Evolutionary conservation across 2,329 filamentous ascomycete genomes (phyloP), one percentile per base, ranked within the genome.

Genomic region (Alternaria burnsii): DNA sequence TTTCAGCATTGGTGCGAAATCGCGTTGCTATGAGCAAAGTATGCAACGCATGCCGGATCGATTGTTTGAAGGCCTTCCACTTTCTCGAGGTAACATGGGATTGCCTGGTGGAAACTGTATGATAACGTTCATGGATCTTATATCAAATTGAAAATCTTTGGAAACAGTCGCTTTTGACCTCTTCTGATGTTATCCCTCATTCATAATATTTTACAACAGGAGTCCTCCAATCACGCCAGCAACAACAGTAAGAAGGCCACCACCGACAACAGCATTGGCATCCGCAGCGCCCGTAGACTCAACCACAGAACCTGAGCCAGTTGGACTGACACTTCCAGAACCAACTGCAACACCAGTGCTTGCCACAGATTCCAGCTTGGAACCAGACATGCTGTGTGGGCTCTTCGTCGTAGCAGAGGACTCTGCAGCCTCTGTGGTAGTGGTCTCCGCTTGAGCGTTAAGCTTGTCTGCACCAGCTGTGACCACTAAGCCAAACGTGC

Each of bases 401-500:
- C 38, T 50, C 10, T 59, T 47, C 14, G 34, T 24, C 24, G 59
- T 63, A 14, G 55, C 55, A 26, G 52, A 46, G 50, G 51, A 58
- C 30, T 42, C 50, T 16, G 43, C 20, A 40, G 50, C 47, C 24
- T 41, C 51, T 2, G 58, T 57, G 3, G 57, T 48, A 11, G 52
- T 52, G n/a, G 64, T 53, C 28, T 32, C 52, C 7, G 52, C 61
- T 24, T 54, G 58, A 12, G 22, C 52, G 16, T 24, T 52, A 40
- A 71, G 24, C 54, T 65, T 66, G 9, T 69, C 66, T 28, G 34
- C 57, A 1, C 69, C 69, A 26, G 62, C 66, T 2, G 69, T 71
- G 8, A 70, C 57, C 12, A 55, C 50, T 1, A 71, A 44, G 3
- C 50, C 47, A 24, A 56, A 10, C n/a, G 22, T 55, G 5, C 40